These are phyloP conservation scores for Alternaria conjuncta DNA, from an alignment of 2,329 filamentous ascomycete species.

Conservation along the genomic window DNA sequence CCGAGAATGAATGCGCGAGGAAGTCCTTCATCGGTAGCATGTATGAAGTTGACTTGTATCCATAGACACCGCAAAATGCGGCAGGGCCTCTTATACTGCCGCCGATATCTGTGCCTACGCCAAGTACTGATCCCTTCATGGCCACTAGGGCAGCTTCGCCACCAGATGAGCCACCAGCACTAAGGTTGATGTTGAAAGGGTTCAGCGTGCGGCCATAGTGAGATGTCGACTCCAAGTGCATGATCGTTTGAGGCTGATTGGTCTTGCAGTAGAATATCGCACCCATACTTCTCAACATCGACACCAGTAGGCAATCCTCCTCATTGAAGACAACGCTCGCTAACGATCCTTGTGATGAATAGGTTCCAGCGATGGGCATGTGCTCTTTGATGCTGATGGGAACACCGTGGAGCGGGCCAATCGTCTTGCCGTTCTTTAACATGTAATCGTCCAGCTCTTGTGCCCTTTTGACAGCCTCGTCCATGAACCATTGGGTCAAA, in stretches of 20 bases:
- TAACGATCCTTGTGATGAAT: slow-evolving; percentile 62
- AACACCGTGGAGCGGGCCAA: slow-evolving; percentile 55
- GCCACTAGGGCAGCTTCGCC: slow-evolving; percentile 31
- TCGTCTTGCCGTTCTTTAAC: slow-evolving; percentile 24
- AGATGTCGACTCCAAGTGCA: slow-evolving; percentile 63
- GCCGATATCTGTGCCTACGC: slow-evolving; percentile 35
- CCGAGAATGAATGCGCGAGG: slow-evolving; percentile 8
- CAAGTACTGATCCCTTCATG: slow-evolving; percentile 26
- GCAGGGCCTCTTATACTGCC: slow-evolving; percentile 31
- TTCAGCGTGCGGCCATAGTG: slow-evolving; percentile 55
- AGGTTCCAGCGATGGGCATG: slow-evolving; percentile 57
- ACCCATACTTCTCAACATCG: slow-evolving; percentile 59
- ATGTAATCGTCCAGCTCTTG: slow-evolving; percentile 53
- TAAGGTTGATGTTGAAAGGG: slow-evolving; percentile 53
- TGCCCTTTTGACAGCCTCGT: slow-evolving; percentile 23
- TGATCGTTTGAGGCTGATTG: slow-evolving; percentile 59
- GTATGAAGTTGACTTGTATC: slow-evolving; percentile 33
- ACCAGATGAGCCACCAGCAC: slow-evolving; percentile 56
- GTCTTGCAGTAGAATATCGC: slow-evolving; percentile 61
- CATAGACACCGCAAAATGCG: slow-evolving; percentile 34
- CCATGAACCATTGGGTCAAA: slow-evolving; percentile 30
- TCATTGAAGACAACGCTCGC: slow-evolving; percentile 54
- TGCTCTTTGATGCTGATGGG: slow-evolving; percentile 62
- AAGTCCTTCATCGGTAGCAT: slow-evolving; percentile 20
- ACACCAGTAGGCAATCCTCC: slow-evolving; percentile 63